Percentiles rank a stretch among this genome's conserved stretches.
phyloP scores from a whole-genome alignment of 2,329 filamentous ascomycete genomes.

The Colletotrichum tofieldiae region DNA sequence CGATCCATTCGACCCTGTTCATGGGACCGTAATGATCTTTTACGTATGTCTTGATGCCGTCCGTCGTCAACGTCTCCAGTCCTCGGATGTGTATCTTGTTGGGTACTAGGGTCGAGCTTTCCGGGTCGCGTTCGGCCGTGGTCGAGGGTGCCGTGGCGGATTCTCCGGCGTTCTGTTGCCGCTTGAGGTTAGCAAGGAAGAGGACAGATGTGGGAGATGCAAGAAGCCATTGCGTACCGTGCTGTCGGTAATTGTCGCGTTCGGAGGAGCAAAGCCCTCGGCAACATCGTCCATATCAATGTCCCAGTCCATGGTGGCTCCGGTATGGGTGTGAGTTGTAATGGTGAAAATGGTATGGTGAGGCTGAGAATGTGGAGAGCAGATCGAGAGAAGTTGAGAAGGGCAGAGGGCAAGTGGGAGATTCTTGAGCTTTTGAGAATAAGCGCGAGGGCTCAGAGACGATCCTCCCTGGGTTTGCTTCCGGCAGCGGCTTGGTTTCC shows the following conservation, averaged over 20 bases:
- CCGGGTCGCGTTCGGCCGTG: conserved; percentile 16
- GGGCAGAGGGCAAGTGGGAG: background rate
- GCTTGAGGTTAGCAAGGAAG: conserved; percentile 11
- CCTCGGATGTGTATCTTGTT: conserved; percentile 88
- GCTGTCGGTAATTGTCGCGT: background rate
- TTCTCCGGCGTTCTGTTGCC: conserved; percentile 5
- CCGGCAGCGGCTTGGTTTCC: background rate
- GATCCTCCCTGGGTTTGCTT: background rate
- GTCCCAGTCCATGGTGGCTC: conserved; percentile 73
- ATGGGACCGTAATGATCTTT: conserved; percentile 75
- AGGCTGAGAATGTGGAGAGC: background rate
- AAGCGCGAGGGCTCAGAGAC: background rate
- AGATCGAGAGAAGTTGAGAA: background rate
- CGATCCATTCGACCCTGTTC: conserved; percentile 89
- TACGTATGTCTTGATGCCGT: conserved; percentile 84
- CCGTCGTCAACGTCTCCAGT: conserved; percentile 84
- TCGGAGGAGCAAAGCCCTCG: conserved; percentile 48
- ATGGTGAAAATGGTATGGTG: conserved; percentile 44
- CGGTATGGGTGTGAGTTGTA: background rate
- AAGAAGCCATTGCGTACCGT: conserved; percentile 7
- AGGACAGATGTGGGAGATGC: background rate
- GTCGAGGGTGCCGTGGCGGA: background rate
- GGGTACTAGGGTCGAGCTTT: conserved; percentile 23
- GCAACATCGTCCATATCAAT: conserved; percentile 80
- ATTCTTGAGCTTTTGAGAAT: background rate